A percentile compares a stretch with the other conserved stretches of the same genome.
Evolutionary conservation across 164 flowering plant genomes (phyloP).

Genomic region (Magnolia sinica): DNA sequence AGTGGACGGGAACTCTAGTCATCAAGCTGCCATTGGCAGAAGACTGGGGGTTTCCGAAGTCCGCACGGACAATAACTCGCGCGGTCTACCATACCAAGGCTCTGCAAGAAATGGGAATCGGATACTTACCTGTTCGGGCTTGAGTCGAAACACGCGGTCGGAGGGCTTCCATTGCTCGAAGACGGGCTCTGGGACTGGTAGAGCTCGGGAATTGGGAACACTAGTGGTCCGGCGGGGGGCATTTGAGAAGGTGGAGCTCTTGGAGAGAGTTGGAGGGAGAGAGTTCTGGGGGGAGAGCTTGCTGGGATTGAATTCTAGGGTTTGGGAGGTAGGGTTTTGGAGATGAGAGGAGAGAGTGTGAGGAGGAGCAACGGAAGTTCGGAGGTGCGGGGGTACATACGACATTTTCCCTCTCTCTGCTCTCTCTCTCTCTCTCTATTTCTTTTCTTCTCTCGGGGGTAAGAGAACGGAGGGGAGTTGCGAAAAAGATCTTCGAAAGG

Average conservation of each 20-base stretch:
- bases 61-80: not conserved
- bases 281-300: slow-evolving; percentile 9
- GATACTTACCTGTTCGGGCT: slow-evolving; percentile 38
- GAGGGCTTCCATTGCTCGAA: slow-evolving; percentile 41
- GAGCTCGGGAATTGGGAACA: slow-evolving; percentile 8
- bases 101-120: not conserved
- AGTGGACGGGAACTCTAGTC: not conserved
- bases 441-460: not conserved
- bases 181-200: slow-evolving; percentile 26
- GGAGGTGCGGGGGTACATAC: slow-evolving; percentile 48
- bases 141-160: slow-evolving; percentile 32
- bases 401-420: slow-evolving; percentile 20
- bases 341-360: slow-evolving; percentile 9
- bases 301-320: slow-evolving; percentile 17
- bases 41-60: not conserved
- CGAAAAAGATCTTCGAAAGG: not conserved
- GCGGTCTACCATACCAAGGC: not conserved
- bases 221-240: slow-evolving; percentile 22
- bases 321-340: slow-evolving; percentile 5
- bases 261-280: slow-evolving; percentile 6
- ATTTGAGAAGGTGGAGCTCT: slow-evolving; percentile 13
- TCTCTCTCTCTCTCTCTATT: too few relatives aligned
- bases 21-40: not conserved
- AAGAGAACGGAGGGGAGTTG: not conserved
- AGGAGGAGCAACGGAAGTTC: slow-evolving; percentile 8